Percentiles rank a stretch among this genome's conserved stretches.
Evolutionary conservation across 1,139 yeast genomes (phyloP).

Genomic region (Kurtzmaniella quercitrusa): DNA sequence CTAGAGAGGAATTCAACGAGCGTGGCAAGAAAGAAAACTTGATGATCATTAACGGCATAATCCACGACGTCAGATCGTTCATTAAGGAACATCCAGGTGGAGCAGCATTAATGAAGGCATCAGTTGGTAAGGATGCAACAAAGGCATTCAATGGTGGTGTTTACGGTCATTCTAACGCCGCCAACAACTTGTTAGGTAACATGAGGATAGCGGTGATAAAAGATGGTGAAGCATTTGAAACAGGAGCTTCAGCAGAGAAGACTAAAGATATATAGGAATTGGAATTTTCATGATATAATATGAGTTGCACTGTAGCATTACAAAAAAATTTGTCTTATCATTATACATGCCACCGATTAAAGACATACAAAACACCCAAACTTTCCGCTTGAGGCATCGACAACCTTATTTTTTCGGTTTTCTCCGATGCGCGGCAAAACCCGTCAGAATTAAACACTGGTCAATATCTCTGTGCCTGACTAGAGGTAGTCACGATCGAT

Average conservation of each 20-base stretch:
- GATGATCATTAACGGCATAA: conserved; percentile 87
- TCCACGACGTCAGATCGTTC: conserved; percentile 84
- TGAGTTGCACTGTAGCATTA: neutral
- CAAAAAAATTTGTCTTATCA: too few relatives aligned
- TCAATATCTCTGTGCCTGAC: too few relatives aligned
- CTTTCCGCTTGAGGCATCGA: too few relatives aligned
- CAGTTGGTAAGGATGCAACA: conserved; percentile 94
- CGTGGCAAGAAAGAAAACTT: conserved; percentile 56
- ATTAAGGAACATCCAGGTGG: conserved; percentile 98
- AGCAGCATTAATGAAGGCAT: conserved; percentile 76
- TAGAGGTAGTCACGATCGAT: too few relatives aligned
- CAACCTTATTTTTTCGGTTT: too few relatives aligned
- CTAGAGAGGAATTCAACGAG: conserved; percentile 73
- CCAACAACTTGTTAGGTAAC: conserved; percentile 90
- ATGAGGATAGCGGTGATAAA: conserved; percentile 93
- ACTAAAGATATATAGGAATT: neutral
- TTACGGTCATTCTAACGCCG: conserved; percentile 95
- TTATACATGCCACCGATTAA: too few relatives aligned
- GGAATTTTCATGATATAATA: neutral
- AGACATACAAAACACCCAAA: too few relatives aligned
- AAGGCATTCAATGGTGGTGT: conserved; percentile 98
- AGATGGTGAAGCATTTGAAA: conserved; percentile 52
- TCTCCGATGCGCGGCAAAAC: too few relatives aligned
- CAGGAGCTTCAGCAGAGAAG: conserved; percentile 12
- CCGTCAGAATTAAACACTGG: too few relatives aligned